Base-by-base conservation (phyloP, 768 basidiomycete species). In the Pholiota conissans region DNA sequence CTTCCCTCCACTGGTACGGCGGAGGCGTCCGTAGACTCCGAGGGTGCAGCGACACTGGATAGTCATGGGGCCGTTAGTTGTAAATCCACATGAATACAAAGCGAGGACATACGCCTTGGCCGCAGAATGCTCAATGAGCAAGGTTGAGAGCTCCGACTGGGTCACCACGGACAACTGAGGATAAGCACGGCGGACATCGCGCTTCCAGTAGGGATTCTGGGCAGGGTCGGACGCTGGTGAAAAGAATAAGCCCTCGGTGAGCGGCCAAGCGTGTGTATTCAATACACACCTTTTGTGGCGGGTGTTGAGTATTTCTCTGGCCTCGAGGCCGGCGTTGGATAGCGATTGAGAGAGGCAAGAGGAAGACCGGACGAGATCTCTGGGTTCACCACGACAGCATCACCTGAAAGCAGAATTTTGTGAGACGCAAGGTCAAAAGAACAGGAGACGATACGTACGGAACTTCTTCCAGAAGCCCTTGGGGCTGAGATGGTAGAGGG, bases 391-490 rank as follows among this genome's bases (percentile, higher is more conserved):
- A 84, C 91, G 24, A 87, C 80, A 6, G 81, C 87, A 69, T 96
- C 92, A 56, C 93, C 94, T 96, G 74, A 30, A 10, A 56, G 37
- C 29, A 48, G 48, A 61, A 3, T n/a, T 26, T 45, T 3, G 24
- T 61, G 52, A 60, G 27, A 58, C 24, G 40, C 18, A 37, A 37
- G 0, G 5, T 27, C 18, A 28, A 22, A 42, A n/a, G 18, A 53
- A 18, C 39, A 27, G 34, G 9, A 10, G 40, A 2, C 29, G 35
- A 60, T 4, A 79, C 92, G 58, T 65, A 94, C 94, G 85, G 69
- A 97, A 93, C 78, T 90, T 93, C 84, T 95, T 96, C 95, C 95
- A 96, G 71, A 96, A 95, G 8, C 95, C 94, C 73, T 89, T 86
- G 24, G 90, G 87, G 66, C 84, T 85, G 65, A 93, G 83, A 69